A percentile compares a stretch with the other conserved stretches of the same genome.
These are phyloP conservation scores for Passiflora organensis DNA, from an alignment of 345 rosid species.

Conservation along the genomic window DNA sequence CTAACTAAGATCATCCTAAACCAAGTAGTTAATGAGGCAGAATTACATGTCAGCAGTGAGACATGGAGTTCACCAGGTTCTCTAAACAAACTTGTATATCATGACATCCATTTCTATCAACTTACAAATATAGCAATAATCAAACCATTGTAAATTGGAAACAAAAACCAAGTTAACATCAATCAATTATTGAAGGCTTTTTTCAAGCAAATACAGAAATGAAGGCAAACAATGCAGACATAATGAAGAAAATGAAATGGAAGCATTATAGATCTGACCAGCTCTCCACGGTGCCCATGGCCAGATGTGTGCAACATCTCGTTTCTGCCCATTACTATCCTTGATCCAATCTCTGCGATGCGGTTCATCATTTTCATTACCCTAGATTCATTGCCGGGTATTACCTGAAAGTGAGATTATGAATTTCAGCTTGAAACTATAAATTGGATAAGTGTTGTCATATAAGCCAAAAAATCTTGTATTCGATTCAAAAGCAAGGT, in stretches of 20 bases:
- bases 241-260: background rate
- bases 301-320: constrained; percentile 93
- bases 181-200: too few relatives aligned
- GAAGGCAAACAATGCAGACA: too few relatives aligned
- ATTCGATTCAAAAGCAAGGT: too few relatives aligned
- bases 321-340: constrained; percentile 80
- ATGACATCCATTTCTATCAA: background rate
- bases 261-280: constrained; percentile 42
- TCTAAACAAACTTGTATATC: background rate
- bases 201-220: too few relatives aligned
- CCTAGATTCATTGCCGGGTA: constrained; percentile 96
- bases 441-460: background rate
- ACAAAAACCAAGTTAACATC: constrained; percentile 2
- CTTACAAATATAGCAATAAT: background rate
- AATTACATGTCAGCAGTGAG: too few relatives aligned
- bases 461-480: too few relatives aligned
- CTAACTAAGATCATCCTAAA: background rate
- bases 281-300: constrained; percentile 94
- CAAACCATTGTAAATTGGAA: too few relatives aligned
- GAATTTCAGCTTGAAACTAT: too few relatives aligned
- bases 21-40: too few relatives aligned
- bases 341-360: constrained; percentile 85
- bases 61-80: background rate
- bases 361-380: constrained; percentile 99
- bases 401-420: constrained; percentile 50